phyloP scores from a whole-genome alignment of 768 basidiomycete genomes.

The Termitomyces sp. region DNA sequence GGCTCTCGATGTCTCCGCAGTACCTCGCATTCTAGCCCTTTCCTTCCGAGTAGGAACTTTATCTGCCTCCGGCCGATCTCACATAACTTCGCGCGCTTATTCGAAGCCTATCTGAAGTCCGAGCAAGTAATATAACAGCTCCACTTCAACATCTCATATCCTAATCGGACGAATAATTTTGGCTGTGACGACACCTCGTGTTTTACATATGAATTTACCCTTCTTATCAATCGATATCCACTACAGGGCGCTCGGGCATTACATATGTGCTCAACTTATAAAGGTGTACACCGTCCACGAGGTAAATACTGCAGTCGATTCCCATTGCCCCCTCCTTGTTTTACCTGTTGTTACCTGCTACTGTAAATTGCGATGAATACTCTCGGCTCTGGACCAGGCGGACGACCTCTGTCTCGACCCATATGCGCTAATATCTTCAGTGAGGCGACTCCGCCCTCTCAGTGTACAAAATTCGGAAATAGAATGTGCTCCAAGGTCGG shows the following conservation, averaged over 20 bases:
- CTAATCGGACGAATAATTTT: neutral
- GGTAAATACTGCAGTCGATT: neutral
- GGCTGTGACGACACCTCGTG: neutral
- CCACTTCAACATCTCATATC: neutral
- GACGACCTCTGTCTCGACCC: constrained; percentile 17
- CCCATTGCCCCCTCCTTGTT: neutral
- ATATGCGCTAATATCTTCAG: constrained; percentile 20
- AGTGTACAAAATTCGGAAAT: constrained; percentile 9
- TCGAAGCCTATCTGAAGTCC: neutral
- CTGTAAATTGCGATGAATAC: neutral
- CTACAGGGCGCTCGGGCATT: neutral
- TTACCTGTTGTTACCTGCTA: too few species aligned
- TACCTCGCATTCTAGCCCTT: too few species aligned
- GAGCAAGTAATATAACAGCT: too few species aligned
- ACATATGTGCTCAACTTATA: neutral
- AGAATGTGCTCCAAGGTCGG: constrained; percentile 25
- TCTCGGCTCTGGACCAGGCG: constrained; percentile 21
- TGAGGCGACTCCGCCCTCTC: neutral
- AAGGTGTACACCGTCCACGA: neutral
- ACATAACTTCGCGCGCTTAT: too few species aligned
- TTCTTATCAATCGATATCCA: neutral
- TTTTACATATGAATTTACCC: neutral
- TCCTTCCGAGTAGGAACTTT: too few species aligned
- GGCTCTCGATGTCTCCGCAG: too few species aligned
- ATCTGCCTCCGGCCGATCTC: too few species aligned